Evolutionary conservation across 441 rosid species (phyloP).

Genomic region (Omphalea diandra): DNA sequence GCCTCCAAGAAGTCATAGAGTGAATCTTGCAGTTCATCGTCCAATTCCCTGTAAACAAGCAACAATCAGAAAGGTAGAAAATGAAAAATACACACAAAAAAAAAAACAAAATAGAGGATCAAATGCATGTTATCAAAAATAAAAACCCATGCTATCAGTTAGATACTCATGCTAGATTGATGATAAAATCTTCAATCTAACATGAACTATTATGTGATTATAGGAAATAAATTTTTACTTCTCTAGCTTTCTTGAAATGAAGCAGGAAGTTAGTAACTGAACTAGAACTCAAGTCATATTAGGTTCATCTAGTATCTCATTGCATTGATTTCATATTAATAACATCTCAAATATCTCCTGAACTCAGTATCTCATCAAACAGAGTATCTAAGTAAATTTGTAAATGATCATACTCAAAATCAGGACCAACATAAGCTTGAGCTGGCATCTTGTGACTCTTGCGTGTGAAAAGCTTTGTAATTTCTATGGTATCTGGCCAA

Average conservation of each 20-base stretch:
- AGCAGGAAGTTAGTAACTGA: neutral
- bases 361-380: neutral
- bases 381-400: conserved; percentile 16
- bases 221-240: neutral
- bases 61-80: conserved; percentile 14
- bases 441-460: conserved; percentile 24
- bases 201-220: neutral
- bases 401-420: conserved; percentile 52
- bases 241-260: neutral
- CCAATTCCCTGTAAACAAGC: conserved; percentile 64
- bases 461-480: conserved; percentile 51
- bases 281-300: neutral
- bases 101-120: neutral
- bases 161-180: neutral
- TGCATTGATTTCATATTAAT: neutral
- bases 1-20: conserved; percentile 65
- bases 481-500: conserved; percentile 69
- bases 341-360: neutral
- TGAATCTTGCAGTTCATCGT: conserved; percentile 64
- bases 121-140: neutral
- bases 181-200: neutral
- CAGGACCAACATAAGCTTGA: conserved; percentile 57
- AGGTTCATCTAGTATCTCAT: neutral
- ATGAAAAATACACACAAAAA: neutral
- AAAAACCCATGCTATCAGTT: neutral